Evolutionary conservation across 2,329 filamentous ascomycete species (phyloP).

Genomic region (Didymella sp.): DNA sequence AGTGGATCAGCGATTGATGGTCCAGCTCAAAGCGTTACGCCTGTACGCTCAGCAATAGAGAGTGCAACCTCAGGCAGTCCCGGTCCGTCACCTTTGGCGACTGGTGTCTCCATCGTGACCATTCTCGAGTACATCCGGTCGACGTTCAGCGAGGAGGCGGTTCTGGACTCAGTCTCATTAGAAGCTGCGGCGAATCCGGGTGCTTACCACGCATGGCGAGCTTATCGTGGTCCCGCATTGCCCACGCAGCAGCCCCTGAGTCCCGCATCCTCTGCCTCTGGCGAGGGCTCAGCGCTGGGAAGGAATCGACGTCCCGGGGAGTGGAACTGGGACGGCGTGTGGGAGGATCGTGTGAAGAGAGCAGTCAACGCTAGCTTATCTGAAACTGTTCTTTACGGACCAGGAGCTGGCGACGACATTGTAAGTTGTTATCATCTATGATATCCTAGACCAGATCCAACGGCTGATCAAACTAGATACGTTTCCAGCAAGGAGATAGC

Average conservation of each 20-base stretch:
- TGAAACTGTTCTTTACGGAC: constrained; percentile 80
- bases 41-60: constrained; percentile 21
- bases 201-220: constrained; percentile 92
- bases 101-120: constrained; percentile 53
- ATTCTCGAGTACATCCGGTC: constrained; percentile 82
- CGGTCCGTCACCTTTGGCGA: constrained; percentile 8
- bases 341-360: constrained; percentile 86
- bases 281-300: constrained; percentile 45
- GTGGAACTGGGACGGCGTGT: constrained; percentile 98
- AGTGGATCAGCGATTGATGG: constrained; percentile 40
- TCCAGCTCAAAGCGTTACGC: constrained; percentile 28
- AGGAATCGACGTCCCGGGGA: constrained; percentile 73
- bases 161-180: constrained; percentile 80
- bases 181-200: constrained; percentile 87
- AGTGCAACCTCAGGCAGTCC: constrained; percentile 19
- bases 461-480: constrained; percentile 38
- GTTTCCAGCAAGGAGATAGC: constrained; percentile 46
- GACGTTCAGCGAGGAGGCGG: constrained; percentile 77
- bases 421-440: constrained; percentile 54
- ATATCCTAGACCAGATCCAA: neutral
- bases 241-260: constrained; percentile 37
- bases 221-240: constrained; percentile 64
- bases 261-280: constrained; percentile 29
- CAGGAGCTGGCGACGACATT: constrained; percentile 70
- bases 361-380: constrained; percentile 78